Conservation (phyloP, 768 basidiomycete species). For the Nidula microcarpa region DNA sequence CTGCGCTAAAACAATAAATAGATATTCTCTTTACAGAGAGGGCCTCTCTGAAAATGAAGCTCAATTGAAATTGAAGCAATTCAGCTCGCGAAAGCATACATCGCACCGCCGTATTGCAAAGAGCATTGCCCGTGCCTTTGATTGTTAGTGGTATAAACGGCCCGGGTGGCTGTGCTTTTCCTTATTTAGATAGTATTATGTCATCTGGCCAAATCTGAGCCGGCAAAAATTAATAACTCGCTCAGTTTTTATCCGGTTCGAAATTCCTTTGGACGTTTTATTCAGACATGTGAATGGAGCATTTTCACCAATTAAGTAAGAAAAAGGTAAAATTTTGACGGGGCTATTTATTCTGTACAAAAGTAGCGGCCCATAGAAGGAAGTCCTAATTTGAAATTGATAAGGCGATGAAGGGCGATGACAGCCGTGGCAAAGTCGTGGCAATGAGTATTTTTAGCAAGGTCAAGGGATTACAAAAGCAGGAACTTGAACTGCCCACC, state of each 20-base stretch:
- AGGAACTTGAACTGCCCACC: no score
- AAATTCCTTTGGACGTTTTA: slow-evolving; percentile 9
- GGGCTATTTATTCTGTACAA: no score
- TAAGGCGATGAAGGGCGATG: no score
- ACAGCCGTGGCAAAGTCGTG: no score
- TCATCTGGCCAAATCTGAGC: slow-evolving; percentile 5
- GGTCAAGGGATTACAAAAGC: no score
- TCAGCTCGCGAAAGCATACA: slow-evolving; percentile 21
- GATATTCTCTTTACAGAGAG: slow-evolving; percentile 16
- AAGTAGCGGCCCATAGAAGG: no score
- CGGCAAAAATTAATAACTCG: slow-evolving; percentile 4
- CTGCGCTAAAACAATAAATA: no score
- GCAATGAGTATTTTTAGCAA: no score
- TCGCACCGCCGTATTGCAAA: slow-evolving; percentile 16
- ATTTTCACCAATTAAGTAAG: slow-evolving; percentile 12
- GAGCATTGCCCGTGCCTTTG: slow-evolving; percentile 3
- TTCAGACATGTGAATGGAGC: slow-evolving; percentile 7
- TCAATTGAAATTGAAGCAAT: slow-evolving; percentile 16
- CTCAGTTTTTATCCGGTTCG: slow-evolving; percentile 10
- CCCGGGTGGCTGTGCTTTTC: slow-evolving; percentile 1
- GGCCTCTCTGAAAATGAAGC: slow-evolving; percentile 19
- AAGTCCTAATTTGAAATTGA: no score
- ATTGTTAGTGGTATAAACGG: slow-evolving; percentile 1
- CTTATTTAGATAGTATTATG: slow-evolving; percentile 6
- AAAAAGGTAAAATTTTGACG: slow-evolving; percentile 2